Percentiles rank a stretch among this genome's conserved stretches.
phyloP scores from a whole-genome alignment of 306 rosid genomes.

The Chamaecrista fasciculata region DNA sequence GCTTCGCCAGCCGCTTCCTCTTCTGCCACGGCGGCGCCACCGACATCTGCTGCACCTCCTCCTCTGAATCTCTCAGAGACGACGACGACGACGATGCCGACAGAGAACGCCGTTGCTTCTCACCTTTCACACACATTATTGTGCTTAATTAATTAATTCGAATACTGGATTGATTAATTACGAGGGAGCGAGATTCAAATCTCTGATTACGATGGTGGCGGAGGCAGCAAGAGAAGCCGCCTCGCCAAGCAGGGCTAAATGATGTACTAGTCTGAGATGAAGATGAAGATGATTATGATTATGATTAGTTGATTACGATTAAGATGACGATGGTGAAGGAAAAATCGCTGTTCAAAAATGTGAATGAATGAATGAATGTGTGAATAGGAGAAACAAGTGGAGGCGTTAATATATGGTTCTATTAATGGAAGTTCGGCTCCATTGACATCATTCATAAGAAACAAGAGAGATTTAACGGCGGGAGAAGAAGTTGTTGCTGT shows the following conservation, averaged over 20 bases:
- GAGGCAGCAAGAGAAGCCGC: constrained; percentile 36
- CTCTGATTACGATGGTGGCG: constrained; percentile 9
- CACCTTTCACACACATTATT: too few species aligned
- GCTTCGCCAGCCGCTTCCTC: background rate
- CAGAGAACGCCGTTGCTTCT: background rate
- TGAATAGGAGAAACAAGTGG: background rate
- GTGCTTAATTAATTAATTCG: too few species aligned
- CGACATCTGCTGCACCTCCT: background rate
- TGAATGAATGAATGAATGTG: background rate
- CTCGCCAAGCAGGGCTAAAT: constrained; percentile 22
- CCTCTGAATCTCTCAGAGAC: background rate
- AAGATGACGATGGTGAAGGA: too few species aligned
- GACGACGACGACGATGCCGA: background rate
- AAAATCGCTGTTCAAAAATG: too few species aligned
- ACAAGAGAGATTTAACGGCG: background rate
- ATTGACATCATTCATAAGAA: too few species aligned
- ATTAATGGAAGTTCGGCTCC: background rate
- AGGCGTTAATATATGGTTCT: background rate
- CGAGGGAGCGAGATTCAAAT: too few species aligned
- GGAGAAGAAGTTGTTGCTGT: background rate
- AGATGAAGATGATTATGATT: too few species aligned
- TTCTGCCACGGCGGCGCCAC: background rate
- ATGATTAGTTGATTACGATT: too few species aligned
- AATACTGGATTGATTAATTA: too few species aligned
- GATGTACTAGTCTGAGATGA: background rate